phyloP scores from a whole-genome alignment of 73 alveolate genomes.

The Paramecium sexaurelia region DNA sequence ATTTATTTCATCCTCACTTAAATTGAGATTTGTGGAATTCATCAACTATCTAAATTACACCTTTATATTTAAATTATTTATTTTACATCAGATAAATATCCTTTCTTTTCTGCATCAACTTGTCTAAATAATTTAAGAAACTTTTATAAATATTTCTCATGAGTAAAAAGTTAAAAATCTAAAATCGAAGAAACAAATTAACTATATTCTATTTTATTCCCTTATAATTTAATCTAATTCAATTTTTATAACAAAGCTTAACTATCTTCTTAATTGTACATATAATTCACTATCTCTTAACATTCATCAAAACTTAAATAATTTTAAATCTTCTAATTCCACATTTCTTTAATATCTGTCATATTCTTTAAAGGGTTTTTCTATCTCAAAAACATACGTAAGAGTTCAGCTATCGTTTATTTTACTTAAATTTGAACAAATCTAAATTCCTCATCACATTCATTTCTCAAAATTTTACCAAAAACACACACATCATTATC shows the following conservation, averaged over 20 bases:
- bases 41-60: background rate
- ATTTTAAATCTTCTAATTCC: conserved; percentile 70
- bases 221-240: conserved; percentile 62
- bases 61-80: conserved; percentile 10
- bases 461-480: conserved; percentile 96
- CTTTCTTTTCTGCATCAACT: conserved; percentile 86
- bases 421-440: conserved; percentile 73
- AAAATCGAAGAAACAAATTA: conserved; percentile 80
- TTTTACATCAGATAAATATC: conserved; percentile 77
- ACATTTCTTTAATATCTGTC: conserved; percentile 74
- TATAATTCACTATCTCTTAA: conserved; percentile 82
- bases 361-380: conserved; percentile 73
- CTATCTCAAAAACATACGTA: conserved; percentile 73
- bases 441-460: conserved; percentile 97
- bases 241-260: conserved; percentile 64
- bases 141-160: conserved; percentile 83
- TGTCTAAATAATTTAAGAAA: conserved; percentile 82
- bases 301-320: conserved; percentile 80
- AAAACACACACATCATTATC: conserved; percentile 94
- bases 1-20: background rate
- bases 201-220: conserved; percentile 69
- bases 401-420: conserved; percentile 74
- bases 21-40: background rate
- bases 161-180: conserved; percentile 81
- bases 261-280: conserved; percentile 90